Base-by-base conservation (phyloP, 2,329 filamentous ascomycete species). In the Fusarium guadeloupense region DNA sequence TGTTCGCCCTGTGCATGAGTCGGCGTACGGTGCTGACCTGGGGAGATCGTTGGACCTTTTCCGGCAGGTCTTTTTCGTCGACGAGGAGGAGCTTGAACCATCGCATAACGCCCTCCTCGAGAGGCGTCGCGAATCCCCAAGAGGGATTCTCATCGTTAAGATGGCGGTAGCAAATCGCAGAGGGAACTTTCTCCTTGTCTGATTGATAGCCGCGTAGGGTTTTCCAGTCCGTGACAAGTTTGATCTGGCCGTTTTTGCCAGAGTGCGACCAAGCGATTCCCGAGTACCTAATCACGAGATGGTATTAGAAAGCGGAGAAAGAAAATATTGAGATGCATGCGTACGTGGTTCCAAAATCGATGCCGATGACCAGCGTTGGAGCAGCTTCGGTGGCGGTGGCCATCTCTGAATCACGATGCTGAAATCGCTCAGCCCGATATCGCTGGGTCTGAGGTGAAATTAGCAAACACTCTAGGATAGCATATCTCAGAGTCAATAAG, bases 31-130 rank as follows among this genome's bases (percentile, higher is more conserved):
- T 25, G 3, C 39, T 25, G 1, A 76, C 19, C 1, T 76, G 65
- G 0, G 47, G 4, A 0, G 73, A 74, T 0, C 49, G 9, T 5
- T 52, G 54, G 1, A 80, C 34, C 0, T 72, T 58, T 0, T 8
- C 41, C 0, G 68, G 65, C 0, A 80, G 48, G 34, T 80, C 76
- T 1, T 65, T 43, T 2, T 74, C 64, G 4, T 79, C 72, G 1
- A 80, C 30, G 0, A 81, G 66, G 2, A 79, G 60, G 0, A 81
- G 69, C 47, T 81, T 81, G 67, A 80, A 79, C 78, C 78, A 81
- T 2, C 68, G 59, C 1, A 78, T 8, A 0, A 73, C 45, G 1
- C 71, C 53, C 0, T 58, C 47, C 4, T 71, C 53, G 0, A 43
- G 5, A 0, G 72, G 66, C 1, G 77, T 68, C 1, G 54, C 62